phyloP scores from a whole-genome alignment of 2,329 filamentous ascomycete species.

The Fusarium tanahbumbuense region DNA sequence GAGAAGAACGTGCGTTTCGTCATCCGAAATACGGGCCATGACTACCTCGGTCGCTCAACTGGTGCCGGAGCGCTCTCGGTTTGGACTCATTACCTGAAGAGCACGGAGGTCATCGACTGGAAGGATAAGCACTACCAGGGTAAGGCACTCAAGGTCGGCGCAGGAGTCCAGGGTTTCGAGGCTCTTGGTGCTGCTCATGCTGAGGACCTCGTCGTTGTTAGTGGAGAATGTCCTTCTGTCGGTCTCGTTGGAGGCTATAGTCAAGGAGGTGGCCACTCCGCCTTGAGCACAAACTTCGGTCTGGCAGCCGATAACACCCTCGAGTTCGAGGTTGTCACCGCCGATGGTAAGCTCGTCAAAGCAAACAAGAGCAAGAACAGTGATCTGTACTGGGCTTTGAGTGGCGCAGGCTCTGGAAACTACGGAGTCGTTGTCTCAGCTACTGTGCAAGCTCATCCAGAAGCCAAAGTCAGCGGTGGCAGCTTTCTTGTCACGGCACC shows the following conservation, averaged over 20 bases:
- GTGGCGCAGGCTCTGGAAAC: conserved; percentile 68
- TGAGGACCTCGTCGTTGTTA: conserved; percentile 61
- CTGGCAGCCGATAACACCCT: conserved; percentile 70
- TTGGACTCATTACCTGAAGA: conserved; percentile 57
- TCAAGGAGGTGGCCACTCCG: conserved; percentile 68
- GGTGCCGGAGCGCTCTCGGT: conserved; percentile 58
- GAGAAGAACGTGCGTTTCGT: conserved; percentile 59
- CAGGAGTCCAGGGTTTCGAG: conserved; percentile 65
- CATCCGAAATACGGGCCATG: conserved; percentile 65
- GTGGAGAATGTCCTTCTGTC: conserved; percentile 65
- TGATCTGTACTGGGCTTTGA: conserved; percentile 73
- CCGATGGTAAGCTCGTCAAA: conserved; percentile 58
- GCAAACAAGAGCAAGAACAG: conserved; percentile 60
- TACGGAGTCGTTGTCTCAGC: conserved; percentile 68
- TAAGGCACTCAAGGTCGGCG: conserved; percentile 63
- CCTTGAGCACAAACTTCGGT: conserved; percentile 64
- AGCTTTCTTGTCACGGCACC: conserved; percentile 39
- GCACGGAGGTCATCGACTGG: conserved; percentile 53
- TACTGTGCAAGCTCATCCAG: conserved; percentile 62
- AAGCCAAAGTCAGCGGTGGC: conserved; percentile 51
- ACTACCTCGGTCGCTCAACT: conserved; percentile 67
- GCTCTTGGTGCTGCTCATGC: conserved; percentile 58
- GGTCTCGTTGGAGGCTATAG: conserved; percentile 70
- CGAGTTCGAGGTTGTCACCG: conserved; percentile 65
- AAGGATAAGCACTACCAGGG: conserved; percentile 60